These are phyloP conservation scores for Mollisiaceae sp. DNA, from an alignment of 2,329 filamentous ascomycete genomes.

Conservation along the genomic window DNA sequence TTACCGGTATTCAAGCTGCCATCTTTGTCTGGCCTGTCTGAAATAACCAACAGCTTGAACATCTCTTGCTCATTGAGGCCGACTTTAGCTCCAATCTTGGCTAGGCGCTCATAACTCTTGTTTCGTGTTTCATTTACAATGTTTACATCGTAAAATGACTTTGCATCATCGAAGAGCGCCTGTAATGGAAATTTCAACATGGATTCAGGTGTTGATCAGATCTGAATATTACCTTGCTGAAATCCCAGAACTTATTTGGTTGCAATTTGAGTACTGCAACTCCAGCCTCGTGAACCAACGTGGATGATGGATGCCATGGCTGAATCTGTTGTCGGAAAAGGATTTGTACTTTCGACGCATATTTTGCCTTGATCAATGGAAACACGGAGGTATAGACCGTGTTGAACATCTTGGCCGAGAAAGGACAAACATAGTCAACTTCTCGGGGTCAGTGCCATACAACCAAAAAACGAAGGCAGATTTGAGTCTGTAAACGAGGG, in stretches of 20 bases:
- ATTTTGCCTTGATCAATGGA: slow-evolving; percentile 66
- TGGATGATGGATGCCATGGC: slow-evolving; percentile 91
- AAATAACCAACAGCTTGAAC: slow-evolving; percentile 70
- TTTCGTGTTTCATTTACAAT: slow-evolving; percentile 87
- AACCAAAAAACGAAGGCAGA: neutral
- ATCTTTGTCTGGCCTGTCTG: slow-evolving; percentile 68
- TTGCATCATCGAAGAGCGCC: slow-evolving; percentile 65
- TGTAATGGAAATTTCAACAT: slow-evolving; percentile 3
- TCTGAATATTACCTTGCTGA: slow-evolving; percentile 54
- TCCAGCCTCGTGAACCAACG: slow-evolving; percentile 80
- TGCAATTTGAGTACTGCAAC: slow-evolving; percentile 76
- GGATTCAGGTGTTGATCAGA: neutral
- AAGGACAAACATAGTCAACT: slow-evolving; percentile 89
- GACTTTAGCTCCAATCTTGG: slow-evolving; percentile 69
- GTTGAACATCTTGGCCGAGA: slow-evolving; percentile 72
- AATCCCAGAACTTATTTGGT: slow-evolving; percentile 78
- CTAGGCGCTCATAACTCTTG: slow-evolving; percentile 78
- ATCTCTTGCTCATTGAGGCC: slow-evolving; percentile 75
- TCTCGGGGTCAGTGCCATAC: neutral
- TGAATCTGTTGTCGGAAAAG: slow-evolving; percentile 93
- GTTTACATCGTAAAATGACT: slow-evolving; percentile 81
- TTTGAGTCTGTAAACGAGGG: neutral
- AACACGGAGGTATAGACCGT: slow-evolving; percentile 72
- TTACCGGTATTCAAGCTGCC: slow-evolving; percentile 81
- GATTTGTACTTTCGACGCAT: slow-evolving; percentile 65